Conservation (phyloP, 768 basidiomycete genomes). For the Mycena amicta region DNA sequence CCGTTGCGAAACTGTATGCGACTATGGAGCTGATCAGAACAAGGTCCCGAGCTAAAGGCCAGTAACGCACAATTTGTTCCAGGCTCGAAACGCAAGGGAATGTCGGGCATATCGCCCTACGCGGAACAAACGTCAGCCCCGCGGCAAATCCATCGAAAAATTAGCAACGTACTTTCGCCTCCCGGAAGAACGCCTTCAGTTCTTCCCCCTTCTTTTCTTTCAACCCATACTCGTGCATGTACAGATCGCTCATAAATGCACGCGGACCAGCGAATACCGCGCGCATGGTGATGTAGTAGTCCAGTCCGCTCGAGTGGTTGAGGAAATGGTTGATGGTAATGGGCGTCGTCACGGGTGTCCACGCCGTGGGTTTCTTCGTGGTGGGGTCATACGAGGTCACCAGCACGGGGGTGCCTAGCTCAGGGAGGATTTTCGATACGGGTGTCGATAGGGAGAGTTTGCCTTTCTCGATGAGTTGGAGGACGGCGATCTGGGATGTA, state of each 20-base stretch:
- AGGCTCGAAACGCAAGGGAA: slow-evolving; percentile 32
- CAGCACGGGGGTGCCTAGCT: slow-evolving; percentile 31
- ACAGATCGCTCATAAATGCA: not conserved
- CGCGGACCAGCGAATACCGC: no score
- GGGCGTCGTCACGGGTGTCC: slow-evolving; percentile 12
- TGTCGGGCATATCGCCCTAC: slow-evolving; percentile 26
- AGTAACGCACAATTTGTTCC: slow-evolving; percentile 31
- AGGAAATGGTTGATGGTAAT: slow-evolving; percentile 27
- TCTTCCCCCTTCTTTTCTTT: slow-evolving; percentile 21
- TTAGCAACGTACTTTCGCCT: slow-evolving; percentile 24
- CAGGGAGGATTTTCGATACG: slow-evolving; percentile 30
- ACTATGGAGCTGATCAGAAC: no score
- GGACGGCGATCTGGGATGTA: slow-evolving; percentile 29
- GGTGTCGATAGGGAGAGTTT: slow-evolving; percentile 33
- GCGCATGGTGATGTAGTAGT: slow-evolving; percentile 16
- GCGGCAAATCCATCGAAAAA: no score
- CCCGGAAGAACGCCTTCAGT: slow-evolving; percentile 11
- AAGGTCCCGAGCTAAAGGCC: no score
- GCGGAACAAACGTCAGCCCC: no score
- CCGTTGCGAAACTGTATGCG: slow-evolving; percentile 26
- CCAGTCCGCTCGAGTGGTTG: slow-evolving; percentile 30
- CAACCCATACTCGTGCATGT: slow-evolving; percentile 13
- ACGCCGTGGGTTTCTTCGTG: not conserved
- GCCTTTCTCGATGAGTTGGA: slow-evolving; percentile 38
- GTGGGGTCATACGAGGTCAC: slow-evolving; percentile 1